phyloP scores from a whole-genome alignment of 257 asterid species.

The Ilex aquifolium region DNA sequence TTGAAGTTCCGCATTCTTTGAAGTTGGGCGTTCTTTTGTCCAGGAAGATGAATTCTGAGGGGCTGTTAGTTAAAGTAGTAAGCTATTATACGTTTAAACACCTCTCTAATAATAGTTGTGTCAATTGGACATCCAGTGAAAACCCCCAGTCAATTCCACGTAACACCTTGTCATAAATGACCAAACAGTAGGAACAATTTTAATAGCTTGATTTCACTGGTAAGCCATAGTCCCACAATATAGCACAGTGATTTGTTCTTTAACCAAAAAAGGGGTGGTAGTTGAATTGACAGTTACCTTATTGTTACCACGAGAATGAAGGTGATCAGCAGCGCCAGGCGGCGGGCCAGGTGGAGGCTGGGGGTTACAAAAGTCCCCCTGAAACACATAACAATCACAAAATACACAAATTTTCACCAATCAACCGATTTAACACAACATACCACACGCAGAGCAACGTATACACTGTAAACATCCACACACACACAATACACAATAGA shows the following conservation, averaged over 20 bases:
- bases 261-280: neutral
- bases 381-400: conserved; percentile 14
- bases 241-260: neutral
- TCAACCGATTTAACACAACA: conserved; percentile 1
- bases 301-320: conserved; percentile 49
- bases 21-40: neutral
- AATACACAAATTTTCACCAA: conserved; percentile 6
- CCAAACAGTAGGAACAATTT: neutral
- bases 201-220: too few relatives aligned
- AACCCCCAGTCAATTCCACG: neutral
- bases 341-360: conserved; percentile 48
- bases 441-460: neutral
- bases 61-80: neutral
- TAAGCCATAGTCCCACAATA: neutral
- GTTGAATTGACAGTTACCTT: conserved; percentile 39
- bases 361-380: conserved; percentile 58
- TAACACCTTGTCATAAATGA: neutral
- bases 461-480: neutral
- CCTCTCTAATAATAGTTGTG: neutral
- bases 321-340: conserved; percentile 4
- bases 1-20: too few relatives aligned
- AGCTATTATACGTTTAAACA: too few relatives aligned
- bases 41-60: neutral
- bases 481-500: neutral
- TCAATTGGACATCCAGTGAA: neutral